These are phyloP conservation scores for Neocucurbitaria cava DNA, from an alignment of 2,329 filamentous ascomycete species.

Conservation along the genomic window DNA sequence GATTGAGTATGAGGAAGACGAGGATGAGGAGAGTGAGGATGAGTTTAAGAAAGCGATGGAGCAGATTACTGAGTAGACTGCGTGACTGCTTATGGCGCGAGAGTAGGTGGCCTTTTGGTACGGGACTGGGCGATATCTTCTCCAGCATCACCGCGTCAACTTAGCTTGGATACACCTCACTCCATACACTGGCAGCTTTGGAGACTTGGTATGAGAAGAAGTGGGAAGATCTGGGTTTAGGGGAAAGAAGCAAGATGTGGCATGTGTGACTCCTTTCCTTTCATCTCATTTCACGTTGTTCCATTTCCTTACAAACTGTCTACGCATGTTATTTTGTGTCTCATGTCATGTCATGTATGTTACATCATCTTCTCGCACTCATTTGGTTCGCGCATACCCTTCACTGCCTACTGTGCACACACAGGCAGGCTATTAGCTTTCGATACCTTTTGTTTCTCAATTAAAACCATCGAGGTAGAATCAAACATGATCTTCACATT, in stretches of 20 bases:
- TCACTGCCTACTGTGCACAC: background rate
- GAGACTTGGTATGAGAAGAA: background rate
- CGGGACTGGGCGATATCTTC: too few relatives aligned
- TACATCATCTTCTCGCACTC: background rate
- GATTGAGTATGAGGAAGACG: constrained; percentile 12
- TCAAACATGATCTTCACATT: too few relatives aligned
- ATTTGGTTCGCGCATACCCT: background rate
- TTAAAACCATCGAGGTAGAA: background rate
- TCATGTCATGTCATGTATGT: background rate
- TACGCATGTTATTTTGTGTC: background rate
- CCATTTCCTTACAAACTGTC: background rate
- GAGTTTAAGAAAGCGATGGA: constrained; percentile 21
- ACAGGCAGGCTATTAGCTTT: background rate
- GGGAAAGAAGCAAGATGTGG: background rate
- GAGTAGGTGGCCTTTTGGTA: too few relatives aligned
- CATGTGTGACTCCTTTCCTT: background rate
- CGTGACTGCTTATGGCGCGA: too few relatives aligned
- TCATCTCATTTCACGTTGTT: background rate
- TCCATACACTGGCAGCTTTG: background rate
- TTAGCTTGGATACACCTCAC: too few relatives aligned
- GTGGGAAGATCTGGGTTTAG: background rate
- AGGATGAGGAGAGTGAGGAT: constrained; percentile 25
- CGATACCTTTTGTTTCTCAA: background rate
- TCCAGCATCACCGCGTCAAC: too few relatives aligned
- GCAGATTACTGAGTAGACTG: background rate